Conservation (phyloP, 768 basidiomycete genomes). For the Boletus fagicola region DNA sequence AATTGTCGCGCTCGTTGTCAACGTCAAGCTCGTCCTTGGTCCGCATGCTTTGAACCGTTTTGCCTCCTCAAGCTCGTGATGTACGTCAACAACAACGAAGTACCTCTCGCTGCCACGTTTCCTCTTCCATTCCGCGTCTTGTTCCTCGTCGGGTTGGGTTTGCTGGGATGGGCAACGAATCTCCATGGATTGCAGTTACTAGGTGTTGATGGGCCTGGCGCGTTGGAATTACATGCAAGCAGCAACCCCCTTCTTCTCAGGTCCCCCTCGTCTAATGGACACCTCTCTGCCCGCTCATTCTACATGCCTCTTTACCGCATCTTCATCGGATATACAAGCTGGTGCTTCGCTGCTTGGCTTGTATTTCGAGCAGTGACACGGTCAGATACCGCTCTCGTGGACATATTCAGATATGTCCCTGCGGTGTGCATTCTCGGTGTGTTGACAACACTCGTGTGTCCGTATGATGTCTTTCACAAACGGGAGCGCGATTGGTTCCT, state of each 20-base stretch:
- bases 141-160: conserved; percentile 71
- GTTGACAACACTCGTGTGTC: conserved; percentile 58
- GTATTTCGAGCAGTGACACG: conserved; percentile 60
- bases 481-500: conserved; percentile 75
- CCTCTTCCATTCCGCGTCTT: conserved; percentile 94
- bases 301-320: conserved; percentile 68
- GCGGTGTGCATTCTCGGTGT: conserved; percentile 61
- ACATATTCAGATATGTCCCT: conserved; percentile 75
- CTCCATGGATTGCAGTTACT: conserved; percentile 76
- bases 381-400: conserved; percentile 59
- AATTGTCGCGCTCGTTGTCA: not conserved
- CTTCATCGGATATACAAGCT: conserved; percentile 55
- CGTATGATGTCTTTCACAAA: conserved; percentile 65
- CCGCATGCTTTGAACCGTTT: conserved; percentile 8
- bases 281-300: conserved; percentile 34
- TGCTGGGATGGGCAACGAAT: conserved; percentile 91
- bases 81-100: conserved; percentile 38
- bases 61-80: conserved; percentile 21
- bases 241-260: conserved; percentile 19
- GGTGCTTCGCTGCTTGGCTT: conserved; percentile 68
- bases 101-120: conserved; percentile 55
- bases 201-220: conserved; percentile 69
- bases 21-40: not conserved
- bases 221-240: conserved; percentile 56
- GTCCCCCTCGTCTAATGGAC: conserved; percentile 20